phyloP scores from a whole-genome alignment of 2,329 filamentous ascomycete species.

The Mariannaea sp. region DNA sequence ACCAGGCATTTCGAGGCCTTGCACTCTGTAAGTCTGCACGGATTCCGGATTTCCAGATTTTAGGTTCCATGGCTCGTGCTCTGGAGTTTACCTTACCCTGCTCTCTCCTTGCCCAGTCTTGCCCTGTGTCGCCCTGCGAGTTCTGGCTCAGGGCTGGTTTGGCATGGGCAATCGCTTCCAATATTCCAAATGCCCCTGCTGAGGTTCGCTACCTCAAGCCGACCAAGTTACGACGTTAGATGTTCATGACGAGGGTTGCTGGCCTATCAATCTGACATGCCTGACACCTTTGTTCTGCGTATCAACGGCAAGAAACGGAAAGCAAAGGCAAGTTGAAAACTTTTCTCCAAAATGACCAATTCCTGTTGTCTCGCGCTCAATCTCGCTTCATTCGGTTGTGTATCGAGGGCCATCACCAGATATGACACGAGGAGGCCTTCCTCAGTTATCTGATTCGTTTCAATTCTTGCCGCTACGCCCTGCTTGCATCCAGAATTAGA shows the following conservation, averaged over 20 bases:
- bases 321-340: slow-evolving; percentile 26
- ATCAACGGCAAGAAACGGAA: slow-evolving; percentile 32
- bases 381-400: neutral
- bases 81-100: slow-evolving; percentile 32
- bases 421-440: neutral
- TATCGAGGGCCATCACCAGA: neutral
- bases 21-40: no score
- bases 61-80: slow-evolving; percentile 24
- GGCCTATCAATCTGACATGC: slow-evolving; percentile 9
- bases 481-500: no score
- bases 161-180: slow-evolving; percentile 8
- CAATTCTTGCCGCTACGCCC: neutral
- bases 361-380: neutral
- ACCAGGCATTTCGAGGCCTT: slow-evolving; percentile 11
- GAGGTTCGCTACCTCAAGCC: neutral
- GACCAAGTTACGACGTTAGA: neutral
- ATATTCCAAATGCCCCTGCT: neutral
- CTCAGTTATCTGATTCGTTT: neutral
- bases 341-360: neutral
- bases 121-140: slow-evolving; percentile 4
- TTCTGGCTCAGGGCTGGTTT: slow-evolving; percentile 9
- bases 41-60: slow-evolving; percentile 25
- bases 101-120: slow-evolving; percentile 19
- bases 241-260: neutral
- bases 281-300: slow-evolving; percentile 6